Percentiles rank a stretch among this genome's conserved stretches.
Evolutionary conservation across 1,284 basidiomycete species (phyloP).

Genomic region (Moesziomyces sp.): DNA sequence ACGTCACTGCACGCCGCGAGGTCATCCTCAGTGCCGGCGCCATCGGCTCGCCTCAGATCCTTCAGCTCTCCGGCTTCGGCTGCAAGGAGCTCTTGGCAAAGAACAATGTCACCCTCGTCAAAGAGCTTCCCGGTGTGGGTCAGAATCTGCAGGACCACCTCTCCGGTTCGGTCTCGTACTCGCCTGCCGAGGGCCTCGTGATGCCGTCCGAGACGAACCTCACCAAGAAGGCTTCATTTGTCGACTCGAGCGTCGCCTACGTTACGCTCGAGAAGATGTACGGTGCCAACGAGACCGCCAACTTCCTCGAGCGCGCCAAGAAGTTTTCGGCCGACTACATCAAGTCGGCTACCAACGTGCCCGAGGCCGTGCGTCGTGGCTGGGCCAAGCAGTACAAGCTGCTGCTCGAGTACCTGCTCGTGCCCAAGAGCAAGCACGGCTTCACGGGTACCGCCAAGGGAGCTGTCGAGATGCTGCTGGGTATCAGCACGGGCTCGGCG

Average conservation of each 20-base stretch:
- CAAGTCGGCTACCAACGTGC: conserved; percentile 41
- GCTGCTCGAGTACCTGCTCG: conserved; percentile 35
- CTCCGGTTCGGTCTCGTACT: conserved; percentile 38
- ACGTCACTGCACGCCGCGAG: conserved; percentile 57
- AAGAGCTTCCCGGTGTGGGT: conserved; percentile 72
- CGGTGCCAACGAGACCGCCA: conserved; percentile 35
- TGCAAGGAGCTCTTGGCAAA: conserved; percentile 68
- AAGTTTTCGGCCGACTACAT: conserved; percentile 36
- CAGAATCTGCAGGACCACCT: conserved; percentile 73
- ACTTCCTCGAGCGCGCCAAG: conserved; percentile 34
- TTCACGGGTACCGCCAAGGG: conserved; percentile 41
- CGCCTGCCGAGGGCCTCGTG: conserved; percentile 30
- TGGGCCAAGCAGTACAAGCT: conserved; percentile 51
- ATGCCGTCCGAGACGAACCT: conserved; percentile 31
- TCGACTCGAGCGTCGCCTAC: conserved; percentile 60
- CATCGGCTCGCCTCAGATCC: conserved; percentile 70
- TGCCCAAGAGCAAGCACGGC: conserved; percentile 20
- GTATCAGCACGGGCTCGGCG: conserved; percentile 36
- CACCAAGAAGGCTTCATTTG: conserved; percentile 47
- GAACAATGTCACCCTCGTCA: conserved; percentile 69
- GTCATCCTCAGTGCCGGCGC: conserved; percentile 62
- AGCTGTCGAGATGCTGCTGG: conserved; percentile 58
- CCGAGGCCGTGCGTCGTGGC: conserved; percentile 34
- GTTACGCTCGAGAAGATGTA: conserved; percentile 51
- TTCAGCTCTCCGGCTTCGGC: conserved; percentile 73